Evolutionary conservation across 129 eudicot genomes (phyloP).

Genomic region (Escallonia herrerae): DNA sequence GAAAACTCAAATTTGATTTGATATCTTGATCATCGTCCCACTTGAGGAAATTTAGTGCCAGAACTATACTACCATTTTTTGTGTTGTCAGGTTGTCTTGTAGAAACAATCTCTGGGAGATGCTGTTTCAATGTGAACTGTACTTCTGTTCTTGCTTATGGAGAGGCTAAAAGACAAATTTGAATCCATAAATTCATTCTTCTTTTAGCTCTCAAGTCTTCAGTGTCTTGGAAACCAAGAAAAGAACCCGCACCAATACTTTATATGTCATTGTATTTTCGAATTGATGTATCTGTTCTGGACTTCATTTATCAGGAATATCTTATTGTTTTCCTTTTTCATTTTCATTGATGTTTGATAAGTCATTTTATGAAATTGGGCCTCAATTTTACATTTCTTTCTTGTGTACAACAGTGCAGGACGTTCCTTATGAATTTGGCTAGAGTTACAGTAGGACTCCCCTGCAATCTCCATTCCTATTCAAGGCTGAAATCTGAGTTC

Average conservation of each 20-base stretch:
- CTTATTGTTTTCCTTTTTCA: conserved; percentile 12
- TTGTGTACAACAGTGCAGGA: conserved; percentile 22
- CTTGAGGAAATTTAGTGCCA: background rate
- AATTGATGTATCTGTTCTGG: conserved; percentile 1
- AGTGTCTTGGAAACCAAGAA: conserved; percentile 14
- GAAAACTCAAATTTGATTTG: background rate
- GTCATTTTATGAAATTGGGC: conserved; percentile 2
- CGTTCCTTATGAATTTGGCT: conserved; percentile 55
- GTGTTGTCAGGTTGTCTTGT: background rate
- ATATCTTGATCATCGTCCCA: background rate
- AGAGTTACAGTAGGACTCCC: conserved; percentile 20
- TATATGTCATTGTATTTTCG: background rate
- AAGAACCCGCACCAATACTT: conserved; percentile 1
- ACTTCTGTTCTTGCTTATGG: background rate
- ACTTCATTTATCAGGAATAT: background rate
- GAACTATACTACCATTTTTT: background rate
- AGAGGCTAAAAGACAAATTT: background rate
- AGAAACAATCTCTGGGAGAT: background rate
- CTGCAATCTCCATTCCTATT: conserved; percentile 25
- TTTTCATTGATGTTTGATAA: conserved; percentile 7
- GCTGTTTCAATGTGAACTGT: background rate
- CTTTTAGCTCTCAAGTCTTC: background rate
- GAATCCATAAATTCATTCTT: background rate
- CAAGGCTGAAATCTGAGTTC: conserved; percentile 16
- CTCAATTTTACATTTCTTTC: background rate